Evolutionary conservation across 306 rosid species (phyloP), one percentile per base, ranked within the genome.

Genomic region (Sesbania bispinosa): DNA sequence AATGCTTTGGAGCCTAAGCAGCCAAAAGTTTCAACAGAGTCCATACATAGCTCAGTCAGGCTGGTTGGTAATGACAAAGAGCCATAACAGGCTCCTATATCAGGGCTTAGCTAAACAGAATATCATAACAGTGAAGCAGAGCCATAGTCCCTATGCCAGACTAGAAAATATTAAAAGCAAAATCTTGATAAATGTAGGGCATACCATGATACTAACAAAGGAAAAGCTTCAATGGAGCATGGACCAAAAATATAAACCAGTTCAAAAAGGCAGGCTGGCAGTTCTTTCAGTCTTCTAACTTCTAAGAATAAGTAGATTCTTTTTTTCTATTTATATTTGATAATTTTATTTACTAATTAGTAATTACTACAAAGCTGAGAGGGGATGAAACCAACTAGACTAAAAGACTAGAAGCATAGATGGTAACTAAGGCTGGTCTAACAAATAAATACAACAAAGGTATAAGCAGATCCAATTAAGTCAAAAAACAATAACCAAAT

Each of bases 61-160:
- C 58, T 26, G 20, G 47, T 50, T 26, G 20, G 47, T 50, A 24
- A 47, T 38, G 64, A 32, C 58, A 64, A 72, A 74, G 33, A 59
- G 46, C 62, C 62, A 66, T 27, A 50, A 61, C 32, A 58, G 62
- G 64, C 39, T 24, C 41, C 67, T 57, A 48, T 46, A 33, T 33
- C 16, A 54, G 32, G 59, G 64, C 62, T 43, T 38, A 59, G 61
- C 18, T 10, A 65, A 51, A 33, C 10, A 36, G 52, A 62, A 70
- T 33, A 76, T 77, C 55, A 50, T 38, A 70, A 55, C 41, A 62
- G 64, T 53, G 47, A 53, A 72, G 50, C 59, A 54, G 46, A 41
- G 69, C 30, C 72, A 54, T 52, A 32, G 41, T 48, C 30, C 30
- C 24, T 65, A 15, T 15, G 66, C 60, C 36, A 63, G 63, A 75